A percentile compares a stretch with the other conserved stretches of the same genome.
Evolutionary conservation across 139 green algal genomes (phyloP).

Genomic region (Chlorella sp.): DNA sequence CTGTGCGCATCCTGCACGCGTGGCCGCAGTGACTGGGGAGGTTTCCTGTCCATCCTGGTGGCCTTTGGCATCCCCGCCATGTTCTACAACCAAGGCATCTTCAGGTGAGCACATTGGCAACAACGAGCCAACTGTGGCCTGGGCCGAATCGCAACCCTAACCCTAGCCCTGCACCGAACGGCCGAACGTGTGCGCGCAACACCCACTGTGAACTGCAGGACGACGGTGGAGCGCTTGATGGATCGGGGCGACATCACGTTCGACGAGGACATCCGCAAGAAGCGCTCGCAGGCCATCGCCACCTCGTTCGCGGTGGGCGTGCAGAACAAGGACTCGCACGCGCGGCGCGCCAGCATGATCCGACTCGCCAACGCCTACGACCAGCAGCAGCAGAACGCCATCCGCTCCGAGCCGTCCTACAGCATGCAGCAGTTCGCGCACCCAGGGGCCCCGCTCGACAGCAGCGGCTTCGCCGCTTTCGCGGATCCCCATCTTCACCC

Average conservation of each 20-base stretch:
- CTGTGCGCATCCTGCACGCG: too few species aligned
- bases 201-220: too few species aligned
- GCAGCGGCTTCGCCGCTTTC: too few species aligned
- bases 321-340: background rate
- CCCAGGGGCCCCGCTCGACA: too few species aligned
- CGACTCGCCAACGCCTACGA: background rate
- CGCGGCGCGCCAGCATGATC: background rate
- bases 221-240: constrained; percentile 3
- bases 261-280: constrained; percentile 6
- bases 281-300: background rate
- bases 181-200: too few species aligned
- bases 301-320: background rate
- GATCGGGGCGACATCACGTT: background rate
- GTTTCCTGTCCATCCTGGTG: constrained; percentile 10
- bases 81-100: constrained; percentile 1
- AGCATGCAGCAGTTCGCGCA: too few species aligned
- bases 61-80: background rate
- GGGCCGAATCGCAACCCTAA: too few species aligned
- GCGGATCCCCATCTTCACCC: too few species aligned
- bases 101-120: background rate
- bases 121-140: too few species aligned
- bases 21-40: constrained; percentile 1
- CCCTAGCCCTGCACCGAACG: too few species aligned
- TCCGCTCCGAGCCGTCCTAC: too few species aligned
- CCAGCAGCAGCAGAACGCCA: background rate